Evolutionary conservation across 1,139 yeast genomes (phyloP), one percentile per base, ranked within the genome.

Genomic region (Magnusiomyces suaveolens): DNA sequence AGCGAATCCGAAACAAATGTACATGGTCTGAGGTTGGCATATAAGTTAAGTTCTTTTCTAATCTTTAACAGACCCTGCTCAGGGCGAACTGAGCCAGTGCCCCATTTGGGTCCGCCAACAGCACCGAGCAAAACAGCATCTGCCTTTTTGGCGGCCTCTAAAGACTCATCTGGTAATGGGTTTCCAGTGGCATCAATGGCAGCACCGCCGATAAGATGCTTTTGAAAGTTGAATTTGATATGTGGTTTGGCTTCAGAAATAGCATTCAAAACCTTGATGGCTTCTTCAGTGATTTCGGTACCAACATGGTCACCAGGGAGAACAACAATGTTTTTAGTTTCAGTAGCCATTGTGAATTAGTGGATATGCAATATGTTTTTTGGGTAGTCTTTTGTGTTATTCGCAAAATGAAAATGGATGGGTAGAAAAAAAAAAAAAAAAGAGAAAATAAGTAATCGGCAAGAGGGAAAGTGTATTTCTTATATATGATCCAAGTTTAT

Each of bases 61-160:
- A 92, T 90, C 74, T 89, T 80, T 61, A 92, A 79, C 64, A 92
- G 79, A 58, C 98, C 98, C 72, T 88, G 97, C 72, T 92, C 98
- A 52, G 44, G 44, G 6, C 44, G 23, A n/a, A 41, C 44, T 53
- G 96, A 86, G 38, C 51, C 97, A 41, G 97, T 87, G 39, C 95
- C 94, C 98, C 98, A 92, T 73, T 92, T 92, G 58, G 98, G 98
- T 32, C 98, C 98, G 60, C 98, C 98, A 29, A 92, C 98, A 3
- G 98, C 97, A 60, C 98, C 98, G 57, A 92, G 77, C 60, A 92
- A 75, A 21, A 92, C 96, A 41, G 98, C 98, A 68, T 92, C 95
- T 1, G 97, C 85, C 49, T 73, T 73, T 72, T 87, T 89, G 51
- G 97, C 81, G n/a, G 95, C 88, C 52, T 75, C 86, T 52, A 92